Evolutionary conservation across 495 filamentous ascomycete species (phyloP).

Genomic region (Monascus purpureus): DNA sequence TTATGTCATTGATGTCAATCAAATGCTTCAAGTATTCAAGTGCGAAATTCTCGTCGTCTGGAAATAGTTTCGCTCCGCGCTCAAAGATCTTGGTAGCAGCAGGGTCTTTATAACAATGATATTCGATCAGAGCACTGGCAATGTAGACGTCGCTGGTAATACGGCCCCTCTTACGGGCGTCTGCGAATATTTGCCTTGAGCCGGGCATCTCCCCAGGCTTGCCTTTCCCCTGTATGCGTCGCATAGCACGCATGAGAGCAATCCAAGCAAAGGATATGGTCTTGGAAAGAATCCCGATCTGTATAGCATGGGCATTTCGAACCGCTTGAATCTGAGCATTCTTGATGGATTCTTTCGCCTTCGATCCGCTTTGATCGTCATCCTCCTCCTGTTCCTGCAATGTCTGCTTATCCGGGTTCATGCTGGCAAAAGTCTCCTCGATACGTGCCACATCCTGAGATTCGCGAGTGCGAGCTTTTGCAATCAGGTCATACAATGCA

Average conservation of each 20-base stretch:
- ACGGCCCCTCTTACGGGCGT: conserved; percentile 71
- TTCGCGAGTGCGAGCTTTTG: conserved; percentile 60
- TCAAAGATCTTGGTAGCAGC: conserved; percentile 92
- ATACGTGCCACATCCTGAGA: conserved; percentile 54
- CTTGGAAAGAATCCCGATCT: conserved; percentile 57
- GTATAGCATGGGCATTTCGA: conserved; percentile 51
- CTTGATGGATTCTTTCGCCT: conserved; percentile 39
- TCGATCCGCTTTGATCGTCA: conserved; percentile 40
- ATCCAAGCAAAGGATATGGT: conserved; percentile 89
- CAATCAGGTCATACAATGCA: conserved; percentile 66
- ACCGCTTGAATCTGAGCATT: conserved; percentile 56
- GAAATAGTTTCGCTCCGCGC: conserved; percentile 79
- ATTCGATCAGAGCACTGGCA: conserved; percentile 80
- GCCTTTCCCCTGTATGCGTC: conserved; percentile 87
- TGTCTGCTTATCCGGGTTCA: conserved; percentile 25
- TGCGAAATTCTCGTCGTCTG: conserved; percentile 79
- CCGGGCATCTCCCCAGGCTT: conserved; percentile 56
- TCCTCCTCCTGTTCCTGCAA: conserved; percentile 52
- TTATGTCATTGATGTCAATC: conserved; percentile 77
- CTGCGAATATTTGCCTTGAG: conserved; percentile 70
- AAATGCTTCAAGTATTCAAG: conserved; percentile 92
- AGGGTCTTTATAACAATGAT: conserved; percentile 86
- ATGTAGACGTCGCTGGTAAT: conserved; percentile 90
- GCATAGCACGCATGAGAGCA: conserved; percentile 81
- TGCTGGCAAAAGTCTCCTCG: conserved; percentile 40